phyloP scores from a whole-genome alignment of 345 rosid genomes.

The Ricinus communis region DNA sequence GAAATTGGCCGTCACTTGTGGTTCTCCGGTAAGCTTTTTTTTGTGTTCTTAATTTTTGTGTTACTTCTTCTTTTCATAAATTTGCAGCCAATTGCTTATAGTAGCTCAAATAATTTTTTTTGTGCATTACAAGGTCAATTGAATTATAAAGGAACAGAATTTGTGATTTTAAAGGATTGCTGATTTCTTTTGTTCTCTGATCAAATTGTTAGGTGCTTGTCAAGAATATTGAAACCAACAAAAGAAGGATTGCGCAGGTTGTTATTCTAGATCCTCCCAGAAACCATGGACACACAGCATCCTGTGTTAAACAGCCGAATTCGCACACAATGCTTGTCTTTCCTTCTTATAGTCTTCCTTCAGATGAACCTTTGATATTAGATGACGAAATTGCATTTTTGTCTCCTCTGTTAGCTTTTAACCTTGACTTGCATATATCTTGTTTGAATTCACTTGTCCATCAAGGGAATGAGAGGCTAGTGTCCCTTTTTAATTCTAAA shows the following conservation, averaged over 20 bases:
- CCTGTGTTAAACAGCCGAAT: conserved; percentile 9
- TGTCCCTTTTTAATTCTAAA: conserved; percentile 52
- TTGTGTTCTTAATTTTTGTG: neutral
- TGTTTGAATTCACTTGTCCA: conserved; percentile 65
- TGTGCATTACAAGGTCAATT: neutral
- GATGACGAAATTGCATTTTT: conserved; percentile 65
- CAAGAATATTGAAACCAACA: conserved; percentile 51
- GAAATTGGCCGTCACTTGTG: conserved; percentile 60
- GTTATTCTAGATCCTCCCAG: conserved; percentile 81
- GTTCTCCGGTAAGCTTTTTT: conserved; percentile 55
- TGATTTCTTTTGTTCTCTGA: neutral
- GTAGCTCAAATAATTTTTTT: no score
- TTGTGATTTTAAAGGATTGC: neutral
- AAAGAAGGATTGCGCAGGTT: conserved; percentile 60
- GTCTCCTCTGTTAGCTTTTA: conserved; percentile 85
- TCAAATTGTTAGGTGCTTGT: conserved; percentile 49
- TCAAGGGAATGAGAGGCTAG: conserved; percentile 57
- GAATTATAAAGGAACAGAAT: neutral
- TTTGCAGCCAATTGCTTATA: no score
- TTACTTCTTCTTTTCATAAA: no score
- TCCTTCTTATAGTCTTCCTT: conserved; percentile 50
- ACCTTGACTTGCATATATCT: conserved; percentile 69
- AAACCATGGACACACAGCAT: conserved; percentile 15
- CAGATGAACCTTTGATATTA: conserved; percentile 21
- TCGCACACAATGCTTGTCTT: conserved; percentile 52